Evolutionary conservation across 1,139 yeast genomes (phyloP).

Genomic region (Pichia sp.): DNA sequence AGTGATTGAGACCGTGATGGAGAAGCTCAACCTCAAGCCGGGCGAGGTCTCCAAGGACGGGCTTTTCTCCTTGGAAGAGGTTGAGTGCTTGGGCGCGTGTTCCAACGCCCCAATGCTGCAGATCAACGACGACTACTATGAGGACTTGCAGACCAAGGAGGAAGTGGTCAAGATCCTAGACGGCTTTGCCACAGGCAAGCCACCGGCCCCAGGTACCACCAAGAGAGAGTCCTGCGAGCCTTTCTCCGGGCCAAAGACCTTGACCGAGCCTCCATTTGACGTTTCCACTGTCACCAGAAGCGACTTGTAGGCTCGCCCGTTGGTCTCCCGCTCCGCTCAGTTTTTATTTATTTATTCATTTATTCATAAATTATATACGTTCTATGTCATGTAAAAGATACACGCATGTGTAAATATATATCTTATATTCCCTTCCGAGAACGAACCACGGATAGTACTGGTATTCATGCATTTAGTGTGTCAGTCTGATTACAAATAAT

Average conservation of each 20-base stretch:
- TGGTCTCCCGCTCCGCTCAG: not conserved
- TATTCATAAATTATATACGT: conserved; percentile 4
- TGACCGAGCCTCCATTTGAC: conserved; percentile 62
- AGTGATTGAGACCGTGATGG: conserved; percentile 65
- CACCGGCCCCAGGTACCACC: conserved; percentile 56
- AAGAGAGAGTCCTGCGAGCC: conserved; percentile 79
- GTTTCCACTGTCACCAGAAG: conserved; percentile 57
- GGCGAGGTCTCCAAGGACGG: conserved; percentile 79
- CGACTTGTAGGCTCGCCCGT: conserved; percentile 34
- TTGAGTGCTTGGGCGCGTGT: conserved; percentile 90
- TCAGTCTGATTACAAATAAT: too few species aligned
- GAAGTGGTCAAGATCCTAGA: conserved; percentile 59
- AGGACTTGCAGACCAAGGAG: conserved; percentile 68
- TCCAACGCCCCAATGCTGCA: conserved; percentile 90
- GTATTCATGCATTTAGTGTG: not conserved
- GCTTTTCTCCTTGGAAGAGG: conserved; percentile 78
- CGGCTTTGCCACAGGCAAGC: conserved; percentile 61
- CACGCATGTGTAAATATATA: not conserved
- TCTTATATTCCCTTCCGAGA: not conserved
- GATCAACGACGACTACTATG: conserved; percentile 76
- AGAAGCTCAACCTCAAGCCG: conserved; percentile 60
- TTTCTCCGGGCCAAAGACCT: conserved; percentile 61
- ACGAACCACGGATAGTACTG: not conserved
- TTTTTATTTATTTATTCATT: conserved; percentile 7
- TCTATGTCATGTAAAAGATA: not conserved